A percentile compares a stretch with the other conserved stretches of the same genome.
Conservation (phyloP, 2,329 filamentous ascomycete genomes). For the Simplicillium aogashimaense region DNA sequence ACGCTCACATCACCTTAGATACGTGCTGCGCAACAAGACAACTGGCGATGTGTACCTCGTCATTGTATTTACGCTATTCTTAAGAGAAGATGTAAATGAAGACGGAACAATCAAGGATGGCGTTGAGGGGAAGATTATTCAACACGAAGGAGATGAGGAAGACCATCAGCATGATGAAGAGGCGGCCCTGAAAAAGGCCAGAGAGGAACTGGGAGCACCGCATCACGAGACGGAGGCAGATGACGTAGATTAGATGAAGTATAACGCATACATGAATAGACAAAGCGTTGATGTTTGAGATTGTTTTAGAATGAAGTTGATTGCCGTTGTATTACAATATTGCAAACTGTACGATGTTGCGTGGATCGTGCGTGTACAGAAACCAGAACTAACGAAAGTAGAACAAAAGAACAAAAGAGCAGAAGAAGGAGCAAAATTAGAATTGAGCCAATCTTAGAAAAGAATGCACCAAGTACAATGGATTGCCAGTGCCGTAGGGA, state of each 20-base stretch:
- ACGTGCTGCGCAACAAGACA: slow-evolving; percentile 74
- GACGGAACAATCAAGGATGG: slow-evolving; percentile 42
- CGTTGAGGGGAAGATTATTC: slow-evolving; percentile 17
- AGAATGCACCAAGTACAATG: too few relatives aligned
- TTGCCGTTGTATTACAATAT: too few relatives aligned
- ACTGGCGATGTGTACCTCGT: slow-evolving; percentile 72
- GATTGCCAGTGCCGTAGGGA: too few relatives aligned
- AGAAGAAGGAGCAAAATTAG: too few relatives aligned
- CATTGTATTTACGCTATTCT: slow-evolving; percentile 68
- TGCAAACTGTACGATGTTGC: too few relatives aligned
- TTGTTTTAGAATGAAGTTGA: too few relatives aligned
- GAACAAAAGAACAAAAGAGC: too few relatives aligned
- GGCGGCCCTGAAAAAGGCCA: slow-evolving; percentile 26
- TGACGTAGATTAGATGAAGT: slow-evolving; percentile 30
- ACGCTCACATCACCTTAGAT: slow-evolving; percentile 79
- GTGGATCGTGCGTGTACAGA: too few relatives aligned
- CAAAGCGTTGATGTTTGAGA: not conserved
- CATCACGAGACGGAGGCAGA: slow-evolving; percentile 23
- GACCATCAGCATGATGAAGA: slow-evolving; percentile 20
- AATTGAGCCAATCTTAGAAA: too few relatives aligned
- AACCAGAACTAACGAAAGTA: too few relatives aligned
- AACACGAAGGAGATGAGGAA: slow-evolving; percentile 8
- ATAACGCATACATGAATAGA: not conserved
- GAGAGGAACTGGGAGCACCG: slow-evolving; percentile 21
- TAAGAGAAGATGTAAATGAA: slow-evolving; percentile 54